These are phyloP conservation scores for Daldinia bambusicola DNA, from an alignment of 495 filamentous ascomycete genomes.

Conservation along the genomic window DNA sequence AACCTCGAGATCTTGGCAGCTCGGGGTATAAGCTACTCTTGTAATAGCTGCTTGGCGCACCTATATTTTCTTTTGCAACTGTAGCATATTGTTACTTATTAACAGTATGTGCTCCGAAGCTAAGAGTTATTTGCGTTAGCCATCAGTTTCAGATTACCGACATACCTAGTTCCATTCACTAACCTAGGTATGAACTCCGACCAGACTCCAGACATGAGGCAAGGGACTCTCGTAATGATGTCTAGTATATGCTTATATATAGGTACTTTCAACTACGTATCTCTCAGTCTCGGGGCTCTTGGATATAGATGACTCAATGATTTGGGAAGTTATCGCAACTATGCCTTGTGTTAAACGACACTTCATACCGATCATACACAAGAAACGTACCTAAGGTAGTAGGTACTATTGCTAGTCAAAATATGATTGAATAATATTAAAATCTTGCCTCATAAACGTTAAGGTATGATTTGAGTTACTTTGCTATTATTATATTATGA, in stretches of 20 bases:
- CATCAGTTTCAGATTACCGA: not conserved
- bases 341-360: too few relatives aligned
- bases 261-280: not conserved
- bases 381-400: too few relatives aligned
- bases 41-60: not conserved
- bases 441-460: too few relatives aligned
- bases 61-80: not conserved
- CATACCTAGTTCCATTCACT: not conserved
- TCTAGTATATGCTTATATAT: not conserved
- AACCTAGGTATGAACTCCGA: not conserved
- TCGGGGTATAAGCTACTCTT: not conserved
- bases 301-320: too few relatives aligned
- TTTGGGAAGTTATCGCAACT: too few relatives aligned
- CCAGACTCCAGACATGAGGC: not conserved
- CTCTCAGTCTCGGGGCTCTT: not conserved
- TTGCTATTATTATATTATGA: too few relatives aligned
- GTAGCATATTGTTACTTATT: not conserved
- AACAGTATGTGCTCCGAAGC: not conserved
- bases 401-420: too few relatives aligned
- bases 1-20: constrained; percentile 4
- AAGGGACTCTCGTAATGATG: not conserved
- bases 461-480: too few relatives aligned
- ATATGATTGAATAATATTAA: too few relatives aligned
- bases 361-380: too few relatives aligned
- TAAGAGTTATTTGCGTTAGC: not conserved